phyloP scores from a whole-genome alignment of 495 filamentous ascomycete species.

The Lophiotrema nucula region DNA sequence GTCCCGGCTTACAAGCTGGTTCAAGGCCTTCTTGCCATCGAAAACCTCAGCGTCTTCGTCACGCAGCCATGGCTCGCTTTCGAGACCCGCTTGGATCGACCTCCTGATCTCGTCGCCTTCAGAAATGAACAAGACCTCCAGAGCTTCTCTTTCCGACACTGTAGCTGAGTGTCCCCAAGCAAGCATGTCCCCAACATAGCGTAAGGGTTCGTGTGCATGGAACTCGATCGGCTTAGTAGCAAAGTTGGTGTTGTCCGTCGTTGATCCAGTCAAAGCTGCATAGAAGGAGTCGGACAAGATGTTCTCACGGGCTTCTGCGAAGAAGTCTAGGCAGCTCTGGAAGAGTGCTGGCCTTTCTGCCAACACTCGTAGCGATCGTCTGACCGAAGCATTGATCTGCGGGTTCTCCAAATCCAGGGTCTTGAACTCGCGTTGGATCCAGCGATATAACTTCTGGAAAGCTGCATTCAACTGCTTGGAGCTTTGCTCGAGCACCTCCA shows the following conservation, averaged over 20 bases:
- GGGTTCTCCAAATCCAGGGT: slow-evolving; percentile 91
- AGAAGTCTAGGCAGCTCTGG: slow-evolving; percentile 90
- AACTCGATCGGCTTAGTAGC: slow-evolving; percentile 90
- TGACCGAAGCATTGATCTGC: slow-evolving; percentile 82
- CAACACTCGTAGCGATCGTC: slow-evolving; percentile 79
- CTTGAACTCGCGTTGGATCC: slow-evolving; percentile 93
- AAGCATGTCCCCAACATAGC: slow-evolving; percentile 96
- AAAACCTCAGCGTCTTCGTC: slow-evolving; percentile 62
- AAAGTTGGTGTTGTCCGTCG: slow-evolving; percentile 34
- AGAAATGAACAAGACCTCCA: slow-evolving; percentile 86
- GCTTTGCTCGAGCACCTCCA: slow-evolving; percentile 88
- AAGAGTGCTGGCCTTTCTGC: slow-evolving; percentile 89
- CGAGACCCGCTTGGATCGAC: slow-evolving; percentile 78
- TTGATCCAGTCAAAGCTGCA: slow-evolving; percentile 76
- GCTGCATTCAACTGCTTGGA: slow-evolving; percentile 82
- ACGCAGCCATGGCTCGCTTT: slow-evolving; percentile 82
- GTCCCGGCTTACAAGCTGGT: slow-evolving; percentile 84
- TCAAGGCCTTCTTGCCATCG: slow-evolving; percentile 79
- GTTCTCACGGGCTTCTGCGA: slow-evolving; percentile 85
- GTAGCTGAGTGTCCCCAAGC: slow-evolving; percentile 94
- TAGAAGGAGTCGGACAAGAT: slow-evolving; percentile 89
- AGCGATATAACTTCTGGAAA: slow-evolving; percentile 92
- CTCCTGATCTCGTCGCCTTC: slow-evolving; percentile 89
- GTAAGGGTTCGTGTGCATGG: slow-evolving; percentile 83
- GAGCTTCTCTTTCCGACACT: slow-evolving; percentile 87